phyloP scores from a whole-genome alignment of 2,329 filamentous ascomycete species.

The Fusarium sp. region DNA sequence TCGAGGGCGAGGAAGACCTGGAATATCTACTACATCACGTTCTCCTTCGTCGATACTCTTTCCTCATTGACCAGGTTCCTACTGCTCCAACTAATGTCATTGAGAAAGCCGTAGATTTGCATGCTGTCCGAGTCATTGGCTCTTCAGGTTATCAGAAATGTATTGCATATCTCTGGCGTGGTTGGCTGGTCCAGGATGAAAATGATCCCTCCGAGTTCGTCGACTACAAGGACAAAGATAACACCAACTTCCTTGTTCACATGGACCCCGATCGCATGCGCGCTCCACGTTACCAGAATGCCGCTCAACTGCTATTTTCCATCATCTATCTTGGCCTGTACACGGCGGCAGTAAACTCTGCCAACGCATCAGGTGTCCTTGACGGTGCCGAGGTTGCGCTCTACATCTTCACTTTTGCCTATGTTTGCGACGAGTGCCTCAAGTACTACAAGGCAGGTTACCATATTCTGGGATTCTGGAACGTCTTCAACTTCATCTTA shows the following conservation, averaged over 20 bases:
- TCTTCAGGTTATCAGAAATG: conserved; percentile 97
- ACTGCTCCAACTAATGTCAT: conserved; percentile 87
- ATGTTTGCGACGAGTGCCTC: conserved; percentile 84
- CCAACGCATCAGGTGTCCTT: conserved; percentile 85
- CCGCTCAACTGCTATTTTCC: conserved; percentile 85
- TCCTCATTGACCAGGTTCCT: conserved; percentile 75
- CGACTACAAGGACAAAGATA: conserved; percentile 84
- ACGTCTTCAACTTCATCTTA: conserved; percentile 87
- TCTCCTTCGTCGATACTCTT: conserved; percentile 88
- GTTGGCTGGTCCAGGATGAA: conserved; percentile 97
- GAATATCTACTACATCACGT: conserved; percentile 82
- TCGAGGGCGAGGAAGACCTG: conserved; percentile 85
- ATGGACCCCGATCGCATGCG: conserved; percentile 96
- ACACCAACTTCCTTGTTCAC: conserved; percentile 80
- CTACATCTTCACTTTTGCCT: conserved; percentile 92
- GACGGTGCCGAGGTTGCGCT: conserved; percentile 85
- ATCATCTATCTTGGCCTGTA: conserved; percentile 86
- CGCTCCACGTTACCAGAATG: conserved; percentile 91
- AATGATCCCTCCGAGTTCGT: conserved; percentile 90
- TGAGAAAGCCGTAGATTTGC: conserved; percentile 92
- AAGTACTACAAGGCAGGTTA: conserved; percentile 96
- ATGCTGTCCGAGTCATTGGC: conserved; percentile 88
- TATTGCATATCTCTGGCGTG: conserved; percentile 90
- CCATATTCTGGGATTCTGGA: conserved; percentile 96
- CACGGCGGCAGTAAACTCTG: conserved; percentile 91